These are phyloP conservation scores for Pleurotus tuber-regium DNA, from an alignment of 768 basidiomycete genomes.

Conservation along the genomic window DNA sequence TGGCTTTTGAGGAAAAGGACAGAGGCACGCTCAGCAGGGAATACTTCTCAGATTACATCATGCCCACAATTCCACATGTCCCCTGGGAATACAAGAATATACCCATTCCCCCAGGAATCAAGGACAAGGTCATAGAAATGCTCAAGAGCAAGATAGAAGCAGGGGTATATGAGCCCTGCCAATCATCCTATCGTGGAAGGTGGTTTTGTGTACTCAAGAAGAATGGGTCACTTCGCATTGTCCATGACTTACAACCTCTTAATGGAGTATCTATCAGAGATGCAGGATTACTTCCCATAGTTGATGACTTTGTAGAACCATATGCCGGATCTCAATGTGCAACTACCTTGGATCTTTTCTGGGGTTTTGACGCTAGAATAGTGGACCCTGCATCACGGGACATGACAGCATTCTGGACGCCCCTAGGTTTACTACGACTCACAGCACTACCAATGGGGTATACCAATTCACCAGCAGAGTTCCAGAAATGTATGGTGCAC, in stretches of 20 bases:
- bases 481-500: slow-evolving; percentile 30
- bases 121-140: slow-evolving; percentile 25
- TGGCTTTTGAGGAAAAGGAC: slow-evolving; percentile 23
- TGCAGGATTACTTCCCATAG: slow-evolving; percentile 29
- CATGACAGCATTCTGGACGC: slow-evolving; percentile 38
- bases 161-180: slow-evolving; percentile 34
- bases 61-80: slow-evolving; percentile 29
- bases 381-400: slow-evolving; percentile 20
- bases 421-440: slow-evolving; percentile 29
- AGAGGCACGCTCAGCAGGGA: slow-evolving; percentile 12
- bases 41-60: slow-evolving; percentile 25
- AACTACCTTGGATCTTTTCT: slow-evolving; percentile 30
- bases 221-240: slow-evolving; percentile 28
- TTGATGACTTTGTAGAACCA: slow-evolving; percentile 30
- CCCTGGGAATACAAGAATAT: slow-evolving; percentile 34
- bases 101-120: slow-evolving; percentile 33
- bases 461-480: slow-evolving; percentile 33
- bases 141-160: slow-evolving; percentile 30
- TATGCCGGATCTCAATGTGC: slow-evolving; percentile 25
- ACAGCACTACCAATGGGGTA: slow-evolving; percentile 36
- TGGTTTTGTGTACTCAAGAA: slow-evolving; percentile 41
- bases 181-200: slow-evolving; percentile 30
- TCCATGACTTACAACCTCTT: slow-evolving; percentile 36
- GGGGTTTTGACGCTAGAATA: slow-evolving; percentile 32
- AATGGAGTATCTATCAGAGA: slow-evolving; percentile 37